phyloP scores from a whole-genome alignment of 1,139 yeast genomes.

The Saccharomyces uvarum region DNA sequence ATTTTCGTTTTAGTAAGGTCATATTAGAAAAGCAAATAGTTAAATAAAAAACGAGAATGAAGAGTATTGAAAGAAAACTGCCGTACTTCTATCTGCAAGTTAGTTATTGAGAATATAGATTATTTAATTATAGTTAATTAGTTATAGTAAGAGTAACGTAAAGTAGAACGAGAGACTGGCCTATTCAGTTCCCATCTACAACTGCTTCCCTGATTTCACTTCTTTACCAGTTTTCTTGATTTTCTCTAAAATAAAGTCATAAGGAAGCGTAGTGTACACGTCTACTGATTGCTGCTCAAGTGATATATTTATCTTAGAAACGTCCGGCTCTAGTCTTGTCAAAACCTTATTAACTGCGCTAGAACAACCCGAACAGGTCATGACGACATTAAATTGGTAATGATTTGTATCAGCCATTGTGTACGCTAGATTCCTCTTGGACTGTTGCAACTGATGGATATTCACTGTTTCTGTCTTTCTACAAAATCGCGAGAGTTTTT shows the following conservation, averaged over 20 bases:
- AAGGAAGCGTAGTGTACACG: slow-evolving; percentile 58
- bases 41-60: neutral
- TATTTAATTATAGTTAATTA: neutral
- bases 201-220: slow-evolving; percentile 50
- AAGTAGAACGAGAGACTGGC: neutral
- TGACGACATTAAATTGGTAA: slow-evolving; percentile 69
- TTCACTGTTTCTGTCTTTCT: neutral
- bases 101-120: neutral
- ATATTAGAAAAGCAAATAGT: neutral
- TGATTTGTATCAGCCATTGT: slow-evolving; percentile 43
- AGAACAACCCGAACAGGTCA: slow-evolving; percentile 86
- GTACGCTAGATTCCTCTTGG: neutral
- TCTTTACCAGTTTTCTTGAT: slow-evolving; percentile 89
- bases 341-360: slow-evolving; percentile 79
- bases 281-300: slow-evolving; percentile 77
- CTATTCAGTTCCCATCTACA: neutral
- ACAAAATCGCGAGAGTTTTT: neutral
- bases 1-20: neutral
- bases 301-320: slow-evolving; percentile 61
- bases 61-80: neutral
- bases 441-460: too few relatives aligned
- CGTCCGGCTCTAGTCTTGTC: slow-evolving; percentile 59
- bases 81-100: neutral
- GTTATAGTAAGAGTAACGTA: neutral
- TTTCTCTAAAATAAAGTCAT: slow-evolving; percentile 69